phyloP scores from a whole-genome alignment of 2,329 filamentous ascomycete genomes.

The Aureobasidium uvarum region DNA sequence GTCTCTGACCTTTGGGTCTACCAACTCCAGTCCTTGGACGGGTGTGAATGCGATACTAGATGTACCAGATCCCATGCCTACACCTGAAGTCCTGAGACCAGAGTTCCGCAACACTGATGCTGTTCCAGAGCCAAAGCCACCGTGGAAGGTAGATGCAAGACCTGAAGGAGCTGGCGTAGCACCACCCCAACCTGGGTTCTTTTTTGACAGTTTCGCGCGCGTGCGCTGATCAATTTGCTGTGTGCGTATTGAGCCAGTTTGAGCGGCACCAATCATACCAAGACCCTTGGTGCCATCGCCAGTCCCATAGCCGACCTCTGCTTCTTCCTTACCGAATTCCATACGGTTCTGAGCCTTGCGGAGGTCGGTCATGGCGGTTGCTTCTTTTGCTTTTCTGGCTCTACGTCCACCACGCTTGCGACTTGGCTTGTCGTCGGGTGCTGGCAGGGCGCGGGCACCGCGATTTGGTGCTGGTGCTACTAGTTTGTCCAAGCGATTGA shows the following conservation, averaged over 20 bases:
- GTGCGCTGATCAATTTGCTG: slow-evolving; percentile 92
- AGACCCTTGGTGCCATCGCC: slow-evolving; percentile 83
- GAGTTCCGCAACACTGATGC: slow-evolving; percentile 71
- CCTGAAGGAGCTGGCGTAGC: slow-evolving; percentile 51
- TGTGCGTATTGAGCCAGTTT: slow-evolving; percentile 84
- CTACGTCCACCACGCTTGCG: slow-evolving; percentile 87
- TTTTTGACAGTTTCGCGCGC: slow-evolving; percentile 86
- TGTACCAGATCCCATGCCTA: slow-evolving; percentile 57
- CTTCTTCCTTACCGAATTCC: slow-evolving; percentile 93
- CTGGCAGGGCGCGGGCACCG: slow-evolving; percentile 79
- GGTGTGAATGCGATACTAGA: slow-evolving; percentile 91
- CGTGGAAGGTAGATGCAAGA: slow-evolving; percentile 76
- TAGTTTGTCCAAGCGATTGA: slow-evolving; percentile 85
- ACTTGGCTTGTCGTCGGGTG: slow-evolving; percentile 91
- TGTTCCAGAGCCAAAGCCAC: slow-evolving; percentile 67
- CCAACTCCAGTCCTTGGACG: slow-evolving; percentile 89
- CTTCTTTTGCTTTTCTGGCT: slow-evolving; percentile 93
- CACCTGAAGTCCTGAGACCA: slow-evolving; percentile 76
- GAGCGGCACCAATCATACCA: slow-evolving; percentile 89
- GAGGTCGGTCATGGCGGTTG: slow-evolving; percentile 93
- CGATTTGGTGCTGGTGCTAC: slow-evolving; percentile 90
- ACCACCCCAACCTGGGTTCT: slow-evolving; percentile 92
- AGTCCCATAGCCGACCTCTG: slow-evolving; percentile 84
- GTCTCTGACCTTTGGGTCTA: slow-evolving; percentile 86
- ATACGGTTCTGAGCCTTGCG: slow-evolving; percentile 95